Conservation (phyloP, 208 protist species). For the Spongospora subterranea region DNA sequence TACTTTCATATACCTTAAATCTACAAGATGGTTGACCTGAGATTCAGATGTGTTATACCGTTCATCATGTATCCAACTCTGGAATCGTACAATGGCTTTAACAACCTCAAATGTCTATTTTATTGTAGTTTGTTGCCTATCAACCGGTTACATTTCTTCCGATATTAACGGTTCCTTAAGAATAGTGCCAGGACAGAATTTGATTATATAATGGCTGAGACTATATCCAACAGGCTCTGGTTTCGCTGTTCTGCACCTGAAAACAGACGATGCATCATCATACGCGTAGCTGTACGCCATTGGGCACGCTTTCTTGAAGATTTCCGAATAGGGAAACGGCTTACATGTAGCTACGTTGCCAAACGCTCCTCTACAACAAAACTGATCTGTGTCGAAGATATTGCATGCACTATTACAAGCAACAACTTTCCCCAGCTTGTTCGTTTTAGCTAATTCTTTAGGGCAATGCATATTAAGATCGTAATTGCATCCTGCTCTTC, state of each 20-base stretch:
- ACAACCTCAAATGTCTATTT: no score
- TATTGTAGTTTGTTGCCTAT: no score
- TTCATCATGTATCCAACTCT: no score
- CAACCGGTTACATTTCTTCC: no score
- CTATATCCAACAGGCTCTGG: not conserved
- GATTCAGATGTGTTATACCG: no score
- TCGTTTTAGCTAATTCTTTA: not conserved
- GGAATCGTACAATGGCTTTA: no score
- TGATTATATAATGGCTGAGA: not conserved
- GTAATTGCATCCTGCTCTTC: conserved; percentile 18
- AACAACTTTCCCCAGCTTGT: not conserved
- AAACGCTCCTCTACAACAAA: conserved; percentile 10
- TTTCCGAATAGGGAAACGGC: conserved; percentile 20
- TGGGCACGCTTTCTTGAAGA: conserved; percentile 33
- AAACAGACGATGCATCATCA: not conserved
- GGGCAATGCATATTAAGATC: conserved; percentile 21
- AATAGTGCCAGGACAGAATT: not conserved
- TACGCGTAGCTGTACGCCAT: conserved; percentile 44
- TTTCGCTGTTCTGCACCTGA: not conserved
- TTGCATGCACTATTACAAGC: conserved; percentile 54
- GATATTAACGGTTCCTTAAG: not conserved
- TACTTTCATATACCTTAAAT: no score
- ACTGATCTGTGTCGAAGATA: conserved; percentile 1
- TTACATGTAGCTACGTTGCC: not conserved
- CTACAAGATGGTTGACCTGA: no score